Conservation (phyloP, 257 asterid genomes). For the Primulina huaijiensis region DNA sequence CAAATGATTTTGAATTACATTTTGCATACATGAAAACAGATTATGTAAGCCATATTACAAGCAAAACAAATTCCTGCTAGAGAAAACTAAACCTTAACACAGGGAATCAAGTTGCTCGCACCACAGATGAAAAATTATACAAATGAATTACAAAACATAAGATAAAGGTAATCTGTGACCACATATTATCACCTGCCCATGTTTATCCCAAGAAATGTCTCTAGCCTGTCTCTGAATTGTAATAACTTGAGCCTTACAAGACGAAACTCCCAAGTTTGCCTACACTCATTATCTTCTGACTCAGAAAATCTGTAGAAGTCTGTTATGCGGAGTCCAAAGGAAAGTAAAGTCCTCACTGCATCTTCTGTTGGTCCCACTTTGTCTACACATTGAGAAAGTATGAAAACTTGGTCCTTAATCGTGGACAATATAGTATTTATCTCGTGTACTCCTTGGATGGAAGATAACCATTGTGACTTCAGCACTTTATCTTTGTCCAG, state of each 20-base stretch:
- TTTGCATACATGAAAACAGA: slow-evolving; percentile 9
- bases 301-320: slow-evolving; percentile 58
- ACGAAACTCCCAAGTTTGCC: slow-evolving; percentile 70
- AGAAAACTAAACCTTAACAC: slow-evolving; percentile 15
- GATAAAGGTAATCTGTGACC: slow-evolving; percentile 27
- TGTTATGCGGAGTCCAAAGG: slow-evolving; percentile 72
- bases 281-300: slow-evolving; percentile 45
- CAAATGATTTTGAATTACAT: slow-evolving; percentile 12
- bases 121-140: slow-evolving; percentile 13
- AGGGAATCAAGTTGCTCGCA: neutral
- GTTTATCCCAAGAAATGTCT: slow-evolving; percentile 91
- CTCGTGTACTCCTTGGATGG: slow-evolving; percentile 72
- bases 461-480: slow-evolving; percentile 85
- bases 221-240: slow-evolving; percentile 78
- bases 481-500: slow-evolving; percentile 85
- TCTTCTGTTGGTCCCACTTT: slow-evolving; percentile 81
- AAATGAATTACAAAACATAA: slow-evolving; percentile 22
- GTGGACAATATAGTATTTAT: slow-evolving; percentile 56
- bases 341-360: slow-evolving; percentile 63
- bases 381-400: slow-evolving; percentile 73
- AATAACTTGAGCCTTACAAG: slow-evolving; percentile 75
- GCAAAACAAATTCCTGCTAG: slow-evolving; percentile 10
- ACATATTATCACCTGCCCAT: slow-evolving; percentile 86
- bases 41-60: slow-evolving; percentile 11
- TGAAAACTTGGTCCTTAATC: slow-evolving; percentile 66